These are phyloP conservation scores for Haplographium delicatum DNA, from an alignment of 495 filamentous ascomycete species.

Conservation along the genomic window DNA sequence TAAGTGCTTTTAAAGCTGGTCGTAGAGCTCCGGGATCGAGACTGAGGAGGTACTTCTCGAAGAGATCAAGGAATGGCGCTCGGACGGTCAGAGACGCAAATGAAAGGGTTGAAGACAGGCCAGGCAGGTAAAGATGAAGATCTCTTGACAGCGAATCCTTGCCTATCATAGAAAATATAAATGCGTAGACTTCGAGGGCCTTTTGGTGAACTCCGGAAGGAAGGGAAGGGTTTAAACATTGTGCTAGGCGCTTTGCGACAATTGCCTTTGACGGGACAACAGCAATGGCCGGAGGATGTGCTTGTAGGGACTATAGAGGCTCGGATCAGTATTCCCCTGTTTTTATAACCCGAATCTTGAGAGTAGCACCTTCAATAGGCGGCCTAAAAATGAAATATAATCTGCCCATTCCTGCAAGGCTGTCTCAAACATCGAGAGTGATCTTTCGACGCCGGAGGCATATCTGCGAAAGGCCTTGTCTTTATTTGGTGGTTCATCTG, in stretches of 20 bases:
- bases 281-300: conserved; percentile 61
- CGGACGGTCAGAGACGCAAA: conserved; percentile 90
- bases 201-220: conserved; percentile 99
- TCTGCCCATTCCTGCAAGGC: conserved; percentile 97
- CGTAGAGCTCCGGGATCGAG: conserved; percentile 65
- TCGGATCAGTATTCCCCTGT: conserved; percentile 7
- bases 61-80: conserved; percentile 72
- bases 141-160: conserved; percentile 72
- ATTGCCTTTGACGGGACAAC: conserved; percentile 76
- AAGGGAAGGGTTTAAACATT: conserved; percentile 88
- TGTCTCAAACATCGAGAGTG: conserved; percentile 86
- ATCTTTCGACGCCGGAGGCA: conserved; percentile 80
- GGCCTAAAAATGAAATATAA: conserved; percentile 94
- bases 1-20: conserved; percentile 82
- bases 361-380: conserved; percentile 72
- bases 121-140: conserved; percentile 81
- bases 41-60: conserved; percentile 73
- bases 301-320: conserved; percentile 80
- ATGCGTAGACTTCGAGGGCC: conserved; percentile 85
- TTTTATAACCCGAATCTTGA: not conserved
- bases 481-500: conserved; percentile 65
- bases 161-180: conserved; percentile 76
- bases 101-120: conserved; percentile 78
- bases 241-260: conserved; percentile 86
- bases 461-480: conserved; percentile 92